A percentile compares a stretch with the other conserved stretches of the same genome.
Evolutionary conservation across 306 rosid genomes (phyloP).

Genomic region (Prunus mira): DNA sequence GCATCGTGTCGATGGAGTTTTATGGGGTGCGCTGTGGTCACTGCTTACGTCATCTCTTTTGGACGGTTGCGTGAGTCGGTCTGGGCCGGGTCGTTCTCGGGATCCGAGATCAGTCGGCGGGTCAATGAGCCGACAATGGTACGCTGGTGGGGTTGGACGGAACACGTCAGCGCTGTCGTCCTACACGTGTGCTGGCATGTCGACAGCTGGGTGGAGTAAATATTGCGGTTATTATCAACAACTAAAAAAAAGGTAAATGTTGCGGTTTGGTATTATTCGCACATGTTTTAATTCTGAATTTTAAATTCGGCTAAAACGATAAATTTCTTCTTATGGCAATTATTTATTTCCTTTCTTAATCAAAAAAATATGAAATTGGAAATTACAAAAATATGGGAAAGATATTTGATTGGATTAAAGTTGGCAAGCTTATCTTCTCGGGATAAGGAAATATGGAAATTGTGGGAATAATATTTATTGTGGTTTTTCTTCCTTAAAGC

Average conservation of each 20-base stretch:
- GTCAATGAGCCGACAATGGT: conserved; percentile 10
- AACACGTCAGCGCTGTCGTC: conserved; percentile 34
- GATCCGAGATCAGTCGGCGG: conserved; percentile 46
- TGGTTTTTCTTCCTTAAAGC: too few relatives aligned
- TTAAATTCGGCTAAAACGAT: too few relatives aligned
- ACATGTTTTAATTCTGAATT: too few relatives aligned
- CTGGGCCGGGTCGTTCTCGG: conserved; percentile 25
- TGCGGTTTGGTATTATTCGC: too few relatives aligned
- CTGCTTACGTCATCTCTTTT: conserved; percentile 74
- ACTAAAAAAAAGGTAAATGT: too few relatives aligned
- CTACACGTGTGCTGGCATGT: conserved; percentile 16
- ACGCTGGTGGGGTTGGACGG: conserved; percentile 11
- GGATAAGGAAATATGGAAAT: neutral
- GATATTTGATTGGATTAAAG: neutral
- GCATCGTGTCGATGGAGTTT: conserved; percentile 48
- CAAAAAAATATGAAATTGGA: neutral
- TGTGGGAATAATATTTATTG: neutral
- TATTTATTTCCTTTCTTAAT: neutral
- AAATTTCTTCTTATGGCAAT: too few relatives aligned
- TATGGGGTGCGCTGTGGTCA: conserved; percentile 62
- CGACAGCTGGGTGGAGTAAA: too few relatives aligned
- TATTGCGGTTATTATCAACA: too few relatives aligned
- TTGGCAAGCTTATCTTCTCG: neutral
- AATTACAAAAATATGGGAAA: neutral
- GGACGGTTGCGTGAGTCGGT: conserved; percentile 50